phyloP scores from a whole-genome alignment of 148 eudicot genomes.

The Rhododendron simsii region DNA sequence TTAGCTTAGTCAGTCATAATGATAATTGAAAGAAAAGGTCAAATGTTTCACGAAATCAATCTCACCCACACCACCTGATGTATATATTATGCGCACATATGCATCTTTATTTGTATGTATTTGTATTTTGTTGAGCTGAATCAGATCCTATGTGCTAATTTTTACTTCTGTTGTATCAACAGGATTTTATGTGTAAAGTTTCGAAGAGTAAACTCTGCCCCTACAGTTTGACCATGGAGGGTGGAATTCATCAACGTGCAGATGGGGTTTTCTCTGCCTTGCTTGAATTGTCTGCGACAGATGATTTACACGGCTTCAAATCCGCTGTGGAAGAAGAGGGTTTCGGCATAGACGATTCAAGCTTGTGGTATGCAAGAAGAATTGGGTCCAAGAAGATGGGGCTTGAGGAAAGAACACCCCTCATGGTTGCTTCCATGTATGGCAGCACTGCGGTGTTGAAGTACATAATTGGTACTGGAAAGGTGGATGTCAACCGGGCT shows the following conservation, averaged over 20 bases:
- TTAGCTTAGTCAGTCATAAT: background rate
- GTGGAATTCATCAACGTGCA: slow-evolving; percentile 15
- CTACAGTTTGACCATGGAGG: slow-evolving; percentile 32
- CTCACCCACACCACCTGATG: background rate
- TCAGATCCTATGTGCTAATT: background rate
- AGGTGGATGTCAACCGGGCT: slow-evolving; percentile 51
- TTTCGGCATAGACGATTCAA: slow-evolving; percentile 28
- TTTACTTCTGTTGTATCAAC: slow-evolving; percentile 1
- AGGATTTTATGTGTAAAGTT: slow-evolving; percentile 35
- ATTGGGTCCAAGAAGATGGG: slow-evolving; percentile 72
- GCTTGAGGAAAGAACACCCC: slow-evolving; percentile 72
- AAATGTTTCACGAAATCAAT: background rate
- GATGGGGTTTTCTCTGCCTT: slow-evolving; percentile 30
- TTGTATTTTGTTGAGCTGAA: background rate
- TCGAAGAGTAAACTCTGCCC: slow-evolving; percentile 26
- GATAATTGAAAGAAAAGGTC: background rate
- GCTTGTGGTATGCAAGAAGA: slow-evolving; percentile 70
- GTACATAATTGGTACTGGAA: slow-evolving; percentile 36
- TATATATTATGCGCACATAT: background rate
- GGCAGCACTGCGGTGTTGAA: slow-evolving; percentile 56
- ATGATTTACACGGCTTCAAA: slow-evolving; percentile 48
- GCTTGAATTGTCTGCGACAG: slow-evolving; percentile 75
- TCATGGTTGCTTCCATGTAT: slow-evolving; percentile 68
- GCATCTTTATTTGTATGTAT: background rate
- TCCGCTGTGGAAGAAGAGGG: slow-evolving; percentile 49